Evolutionary conservation across 2,329 filamentous ascomycete species (phyloP), one percentile per base, ranked within the genome.

Genomic region (Fusarium camptoceras): DNA sequence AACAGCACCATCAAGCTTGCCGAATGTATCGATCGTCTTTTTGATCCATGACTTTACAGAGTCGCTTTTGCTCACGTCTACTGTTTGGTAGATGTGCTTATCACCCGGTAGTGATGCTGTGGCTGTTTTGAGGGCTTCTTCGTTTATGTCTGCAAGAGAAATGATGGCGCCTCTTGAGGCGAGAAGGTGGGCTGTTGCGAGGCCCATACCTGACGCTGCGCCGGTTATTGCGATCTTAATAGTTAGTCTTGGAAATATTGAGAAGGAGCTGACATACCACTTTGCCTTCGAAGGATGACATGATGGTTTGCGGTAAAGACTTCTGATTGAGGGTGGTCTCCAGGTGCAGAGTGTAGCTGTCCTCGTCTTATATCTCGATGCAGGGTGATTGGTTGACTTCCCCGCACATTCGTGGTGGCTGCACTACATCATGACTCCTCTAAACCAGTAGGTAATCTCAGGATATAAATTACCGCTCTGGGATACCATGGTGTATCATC

Each of bases 1-100:
- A 55, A 82, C 81, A 3, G 83, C 81, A 8, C 81, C 79, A 46
- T 85, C 79, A 0, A 85, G 64, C 11, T 70, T 72, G 1, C 81
- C 82, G 27, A 81, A 80, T 18, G 58, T 72, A 11, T 73, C 47
- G 0, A 82, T 69, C 0, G 80, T 82, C 55, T 78, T 44, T 30
- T 72, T 24, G 53, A 80, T 73, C 76, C 76, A 78, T 0, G 62
- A 20, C 4, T 76, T 46, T 1, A 78, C 68, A 1, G 46, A 48
- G 14, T 42, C 34, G 12, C 59, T 59, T 2, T 64, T 47, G n/a
- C 66, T 44, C 14, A 73, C 68, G 5, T 73, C 71, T 6, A 73
- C 54, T 3, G 22, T 31, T 1, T 61, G 57, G 9, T 54, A 43
- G 3, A 58, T 48, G n/a, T 70, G 69, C 3, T 34, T 48, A 0